Percentiles rank a stretch among this genome's conserved stretches.
Conservation (phyloP, 331 rosid genomes). For the Malus hybrid region DNA sequence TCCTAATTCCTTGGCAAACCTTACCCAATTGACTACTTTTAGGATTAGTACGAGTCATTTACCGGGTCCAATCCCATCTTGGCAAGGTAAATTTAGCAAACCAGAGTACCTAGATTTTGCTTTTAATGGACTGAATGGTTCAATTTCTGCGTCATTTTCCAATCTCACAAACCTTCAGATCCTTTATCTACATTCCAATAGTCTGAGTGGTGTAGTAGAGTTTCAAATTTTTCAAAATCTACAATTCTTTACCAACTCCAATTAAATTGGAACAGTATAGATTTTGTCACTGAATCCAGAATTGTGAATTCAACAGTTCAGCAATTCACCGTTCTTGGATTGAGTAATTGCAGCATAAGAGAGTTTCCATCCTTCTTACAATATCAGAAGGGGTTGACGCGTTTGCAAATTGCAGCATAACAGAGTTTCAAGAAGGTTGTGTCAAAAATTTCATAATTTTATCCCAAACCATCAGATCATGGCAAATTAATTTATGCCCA, state of each 20-base stretch:
- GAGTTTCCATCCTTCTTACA: not conserved
- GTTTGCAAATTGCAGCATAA: too few species aligned
- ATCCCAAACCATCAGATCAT: too few species aligned
- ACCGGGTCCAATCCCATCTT: not conserved
- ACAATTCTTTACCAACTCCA: not conserved
- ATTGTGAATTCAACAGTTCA: not conserved
- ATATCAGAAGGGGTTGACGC: not conserved
- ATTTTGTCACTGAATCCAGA: not conserved
- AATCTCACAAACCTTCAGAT: not conserved
- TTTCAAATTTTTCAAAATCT: not conserved
- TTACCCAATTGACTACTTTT: not conserved
- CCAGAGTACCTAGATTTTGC: not conserved
- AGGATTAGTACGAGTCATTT: not conserved
- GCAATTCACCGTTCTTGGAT: not conserved
- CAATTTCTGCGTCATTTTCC: not conserved
- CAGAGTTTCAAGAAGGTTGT: too few species aligned
- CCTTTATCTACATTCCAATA: not conserved
- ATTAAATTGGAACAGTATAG: not conserved
- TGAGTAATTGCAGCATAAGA: not conserved
- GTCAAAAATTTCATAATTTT: too few species aligned
- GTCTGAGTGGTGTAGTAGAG: not conserved
- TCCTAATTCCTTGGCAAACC: not conserved
- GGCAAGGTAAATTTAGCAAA: not conserved
- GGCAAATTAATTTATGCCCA: too few species aligned
- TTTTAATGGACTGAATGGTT: not conserved